A percentile compares a stretch with the other conserved stretches of the same genome.
Evolutionary conservation across 2,329 filamentous ascomycete genomes (phyloP).

Genomic region (Fusarium metavorans): DNA sequence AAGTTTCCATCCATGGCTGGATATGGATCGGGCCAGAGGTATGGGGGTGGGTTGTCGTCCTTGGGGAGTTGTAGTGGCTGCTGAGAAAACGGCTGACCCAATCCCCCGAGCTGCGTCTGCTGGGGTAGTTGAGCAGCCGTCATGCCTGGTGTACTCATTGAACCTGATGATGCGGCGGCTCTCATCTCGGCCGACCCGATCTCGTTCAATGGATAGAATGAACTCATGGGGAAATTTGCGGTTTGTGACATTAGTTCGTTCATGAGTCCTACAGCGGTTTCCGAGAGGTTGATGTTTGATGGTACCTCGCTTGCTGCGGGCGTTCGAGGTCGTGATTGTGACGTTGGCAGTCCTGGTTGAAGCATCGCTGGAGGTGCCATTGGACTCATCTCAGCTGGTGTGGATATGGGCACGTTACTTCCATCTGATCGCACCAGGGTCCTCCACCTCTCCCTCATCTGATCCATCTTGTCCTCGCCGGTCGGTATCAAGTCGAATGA

Average conservation of each 20-base stretch:
- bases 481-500: slow-evolving; percentile 63
- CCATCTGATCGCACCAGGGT: slow-evolving; percentile 56
- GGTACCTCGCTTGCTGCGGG: slow-evolving; percentile 28
- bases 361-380: slow-evolving; percentile 28
- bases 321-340: slow-evolving; percentile 34
- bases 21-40: slow-evolving; percentile 56
- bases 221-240: slow-evolving; percentile 22
- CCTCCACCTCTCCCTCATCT: slow-evolving; percentile 63
- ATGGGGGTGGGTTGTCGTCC: slow-evolving; percentile 54
- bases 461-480: slow-evolving; percentile 60
- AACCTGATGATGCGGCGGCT: slow-evolving; percentile 7
- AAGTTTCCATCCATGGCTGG: slow-evolving; percentile 46
- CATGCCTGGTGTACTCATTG: slow-evolving; percentile 1
- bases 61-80: slow-evolving; percentile 42
- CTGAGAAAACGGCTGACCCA: slow-evolving; percentile 25
- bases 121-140: slow-evolving; percentile 1
- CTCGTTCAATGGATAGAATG: slow-evolving; percentile 42
- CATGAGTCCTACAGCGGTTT: slow-evolving; percentile 46
- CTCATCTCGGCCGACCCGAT: slow-evolving; percentile 36
- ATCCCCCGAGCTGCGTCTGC: slow-evolving; percentile 11
- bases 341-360: slow-evolving; percentile 22
- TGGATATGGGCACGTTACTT: slow-evolving; percentile 30
- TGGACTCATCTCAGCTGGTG: slow-evolving; percentile 20
- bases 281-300: slow-evolving; percentile 43
- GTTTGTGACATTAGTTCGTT: slow-evolving; percentile 36